Percentiles rank a stretch among this genome's conserved stretches.
phyloP scores from a whole-genome alignment of 2,329 filamentous ascomycete genomes.

The Raffaelea ambrosiae region DNA sequence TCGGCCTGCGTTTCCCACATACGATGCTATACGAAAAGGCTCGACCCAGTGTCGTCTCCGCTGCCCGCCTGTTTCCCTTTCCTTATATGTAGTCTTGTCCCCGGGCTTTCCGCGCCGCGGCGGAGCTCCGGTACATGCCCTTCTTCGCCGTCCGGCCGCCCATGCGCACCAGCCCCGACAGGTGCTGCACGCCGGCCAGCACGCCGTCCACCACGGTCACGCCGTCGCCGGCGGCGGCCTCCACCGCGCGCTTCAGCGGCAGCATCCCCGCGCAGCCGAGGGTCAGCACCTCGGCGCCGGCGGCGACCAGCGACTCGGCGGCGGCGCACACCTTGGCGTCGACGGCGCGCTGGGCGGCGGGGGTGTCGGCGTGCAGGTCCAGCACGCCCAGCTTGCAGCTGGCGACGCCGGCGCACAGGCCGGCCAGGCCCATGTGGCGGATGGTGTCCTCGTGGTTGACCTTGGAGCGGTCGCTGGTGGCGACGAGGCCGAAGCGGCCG shows the following conservation, averaged over 20 bases:
- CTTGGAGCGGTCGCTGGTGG: conserved; percentile 11
- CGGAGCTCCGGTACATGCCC: conserved; percentile 9
- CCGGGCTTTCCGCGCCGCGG: conserved; percentile 8
- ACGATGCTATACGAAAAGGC: no score
- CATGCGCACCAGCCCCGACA: conserved; percentile 31
- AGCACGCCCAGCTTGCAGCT: conserved; percentile 13
- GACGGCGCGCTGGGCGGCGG: conserved; percentile 4
- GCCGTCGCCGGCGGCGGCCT: conserved; percentile 10
- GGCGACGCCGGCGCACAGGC: conserved; percentile 11
- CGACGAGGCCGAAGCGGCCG: conserved; percentile 11
- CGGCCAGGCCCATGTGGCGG: conserved; percentile 10
- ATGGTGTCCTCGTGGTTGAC: conserved; percentile 10
- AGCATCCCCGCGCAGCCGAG: conserved; percentile 13
- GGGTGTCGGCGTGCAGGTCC: conserved; percentile 10
- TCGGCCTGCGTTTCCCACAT: no score
- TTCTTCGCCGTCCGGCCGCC: conserved; percentile 16
- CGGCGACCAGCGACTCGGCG: conserved; percentile 5
- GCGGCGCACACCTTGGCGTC: conserved; percentile 4
- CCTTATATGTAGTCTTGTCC: conserved; percentile 12
- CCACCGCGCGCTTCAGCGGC: conserved; percentile 12
- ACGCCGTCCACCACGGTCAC: conserved; percentile 13
- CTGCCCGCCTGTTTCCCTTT: no score
- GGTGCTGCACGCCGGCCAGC: conserved; percentile 25
- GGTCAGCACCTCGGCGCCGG: conserved; percentile 10
- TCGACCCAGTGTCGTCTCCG: no score